Conservation (phyloP, 2,329 filamentous ascomycete genomes). For the Aureobasidium pullulans region DNA sequence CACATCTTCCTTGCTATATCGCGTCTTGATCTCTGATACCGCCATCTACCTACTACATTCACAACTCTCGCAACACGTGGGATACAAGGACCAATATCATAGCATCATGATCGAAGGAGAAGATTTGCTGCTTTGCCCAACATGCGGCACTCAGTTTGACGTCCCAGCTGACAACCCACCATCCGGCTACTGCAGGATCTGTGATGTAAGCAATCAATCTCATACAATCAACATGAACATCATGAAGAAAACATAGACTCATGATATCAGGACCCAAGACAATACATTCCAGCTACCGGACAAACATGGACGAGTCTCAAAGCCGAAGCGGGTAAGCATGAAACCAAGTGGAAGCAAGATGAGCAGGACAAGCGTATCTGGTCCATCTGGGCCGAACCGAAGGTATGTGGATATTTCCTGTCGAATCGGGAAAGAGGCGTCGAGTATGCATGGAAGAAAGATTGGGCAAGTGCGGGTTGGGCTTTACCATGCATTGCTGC, state of each 20-base stretch:
- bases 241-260: too few species aligned
- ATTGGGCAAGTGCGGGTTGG: too few species aligned
- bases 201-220: conserved; percentile 49
- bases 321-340: conserved; percentile 33
- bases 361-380: conserved; percentile 37
- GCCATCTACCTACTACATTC: neutral
- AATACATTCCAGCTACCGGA: conserved; percentile 58
- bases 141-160: conserved; percentile 65
- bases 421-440: neutral
- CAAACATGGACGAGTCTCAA: conserved; percentile 60
- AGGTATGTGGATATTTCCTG: conserved; percentile 19
- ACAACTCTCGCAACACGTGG: too few species aligned
- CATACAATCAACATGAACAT: neutral
- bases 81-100: neutral
- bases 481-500: too few species aligned
- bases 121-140: conserved; percentile 53
- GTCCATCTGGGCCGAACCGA: conserved; percentile 39
- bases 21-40: neutral
- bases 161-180: conserved; percentile 41
- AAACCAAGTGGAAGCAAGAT: conserved; percentile 49
- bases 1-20: neutral
- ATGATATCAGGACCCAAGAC: conserved; percentile 47
- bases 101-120: conserved; percentile 16
- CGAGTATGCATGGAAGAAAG: neutral
- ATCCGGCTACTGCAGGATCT: conserved; percentile 62